phyloP scores from a whole-genome alignment of 352 stramenopile species.

The Pythium diclinum region DNA sequence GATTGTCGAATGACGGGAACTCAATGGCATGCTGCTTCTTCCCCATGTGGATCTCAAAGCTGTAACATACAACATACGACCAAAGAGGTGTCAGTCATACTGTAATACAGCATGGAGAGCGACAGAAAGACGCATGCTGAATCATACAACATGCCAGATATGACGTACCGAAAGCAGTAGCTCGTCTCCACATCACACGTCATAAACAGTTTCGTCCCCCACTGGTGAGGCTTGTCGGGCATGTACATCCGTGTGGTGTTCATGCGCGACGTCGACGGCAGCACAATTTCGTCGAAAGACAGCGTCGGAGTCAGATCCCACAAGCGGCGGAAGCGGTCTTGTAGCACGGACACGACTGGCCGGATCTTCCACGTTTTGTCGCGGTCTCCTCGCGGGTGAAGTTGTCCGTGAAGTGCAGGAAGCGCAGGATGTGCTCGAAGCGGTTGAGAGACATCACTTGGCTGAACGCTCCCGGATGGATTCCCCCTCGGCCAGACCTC shows the following conservation, averaged over 20 bases:
- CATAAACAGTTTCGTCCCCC: background rate
- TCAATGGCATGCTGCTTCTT: background rate
- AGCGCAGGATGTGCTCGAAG: no score
- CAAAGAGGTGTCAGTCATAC: no score
- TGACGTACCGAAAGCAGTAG: background rate
- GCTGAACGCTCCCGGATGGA: conserved; percentile 9
- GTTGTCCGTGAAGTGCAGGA: no score
- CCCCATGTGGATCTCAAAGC: background rate
- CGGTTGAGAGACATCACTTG: conserved; percentile 1
- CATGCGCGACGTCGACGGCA: no score
- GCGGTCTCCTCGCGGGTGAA: no score
- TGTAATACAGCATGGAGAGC: no score
- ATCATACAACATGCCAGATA: background rate
- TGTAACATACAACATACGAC: background rate
- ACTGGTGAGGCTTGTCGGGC: background rate
- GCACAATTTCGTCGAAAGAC: no score
- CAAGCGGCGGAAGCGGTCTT: no score
- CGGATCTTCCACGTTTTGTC: no score
- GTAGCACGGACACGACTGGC: no score
- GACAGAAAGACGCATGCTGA: no score
- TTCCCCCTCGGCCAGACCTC: background rate
- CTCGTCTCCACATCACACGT: background rate
- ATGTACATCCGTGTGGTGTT: background rate
- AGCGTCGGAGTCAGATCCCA: no score
- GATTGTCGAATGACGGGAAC: background rate